Conservation (phyloP, 2,329 filamentous ascomycete genomes). For the Arachnopeziza araneosa region DNA sequence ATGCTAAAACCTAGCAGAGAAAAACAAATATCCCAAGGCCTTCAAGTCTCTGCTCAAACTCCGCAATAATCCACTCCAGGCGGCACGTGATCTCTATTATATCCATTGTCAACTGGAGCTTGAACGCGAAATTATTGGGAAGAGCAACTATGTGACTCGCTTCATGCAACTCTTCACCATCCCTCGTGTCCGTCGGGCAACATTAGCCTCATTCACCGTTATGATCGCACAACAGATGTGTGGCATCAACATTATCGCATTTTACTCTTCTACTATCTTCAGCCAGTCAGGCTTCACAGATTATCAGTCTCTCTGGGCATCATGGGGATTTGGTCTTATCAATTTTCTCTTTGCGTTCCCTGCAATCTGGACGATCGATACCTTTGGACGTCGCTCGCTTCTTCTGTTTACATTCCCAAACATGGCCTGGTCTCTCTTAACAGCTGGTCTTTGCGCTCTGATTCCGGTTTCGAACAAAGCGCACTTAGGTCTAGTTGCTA, state of each 20-base stretch:
- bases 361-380: slow-evolving; percentile 57
- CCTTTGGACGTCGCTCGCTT: slow-evolving; percentile 54
- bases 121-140: slow-evolving; percentile 35
- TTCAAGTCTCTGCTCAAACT: slow-evolving; percentile 52
- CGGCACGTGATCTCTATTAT: slow-evolving; percentile 57
- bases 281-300: slow-evolving; percentile 48
- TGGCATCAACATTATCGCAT: slow-evolving; percentile 60
- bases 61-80: slow-evolving; percentile 53
- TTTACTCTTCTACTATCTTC: slow-evolving; percentile 64
- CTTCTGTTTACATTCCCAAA: slow-evolving; percentile 61
- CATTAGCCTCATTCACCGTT: slow-evolving; percentile 68
- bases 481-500: slow-evolving; percentile 47
- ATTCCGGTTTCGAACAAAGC: slow-evolving; percentile 33
- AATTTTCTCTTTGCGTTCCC: slow-evolving; percentile 59
- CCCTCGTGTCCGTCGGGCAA: slow-evolving; percentile 65
- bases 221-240: slow-evolving; percentile 49
- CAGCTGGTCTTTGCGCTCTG: slow-evolving; percentile 54
- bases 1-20: slow-evolving; percentile 10
- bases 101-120: slow-evolving; percentile 45
- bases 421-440: slow-evolving; percentile 62
- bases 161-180: slow-evolving; percentile 64
- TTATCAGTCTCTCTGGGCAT: slow-evolving; percentile 53
- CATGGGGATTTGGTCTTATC: slow-evolving; percentile 58
- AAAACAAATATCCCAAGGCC: slow-evolving; percentile 39
- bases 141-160: slow-evolving; percentile 53